A percentile compares a stretch with the other conserved stretches of the same genome.
Evolutionary conservation across 345 rosid genomes (phyloP).

Genomic region (Arabidopsis suecica): DNA sequence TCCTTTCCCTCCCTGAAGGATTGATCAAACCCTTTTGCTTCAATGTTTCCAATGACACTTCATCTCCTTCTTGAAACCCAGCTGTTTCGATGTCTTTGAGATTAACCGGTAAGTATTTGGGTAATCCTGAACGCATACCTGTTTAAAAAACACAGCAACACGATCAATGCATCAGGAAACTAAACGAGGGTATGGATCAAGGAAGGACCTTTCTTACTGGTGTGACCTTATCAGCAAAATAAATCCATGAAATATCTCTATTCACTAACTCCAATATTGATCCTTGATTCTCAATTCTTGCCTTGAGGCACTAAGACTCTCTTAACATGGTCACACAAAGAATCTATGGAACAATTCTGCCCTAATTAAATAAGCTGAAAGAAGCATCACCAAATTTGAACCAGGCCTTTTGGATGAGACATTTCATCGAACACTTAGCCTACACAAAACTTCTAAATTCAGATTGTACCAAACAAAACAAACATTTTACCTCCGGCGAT

Average conservation of each 20-base stretch:
- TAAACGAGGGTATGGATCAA: not conserved
- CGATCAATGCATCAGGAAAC: constrained; percentile 20
- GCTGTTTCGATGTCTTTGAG: constrained; percentile 77
- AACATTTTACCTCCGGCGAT: constrained; percentile 82
- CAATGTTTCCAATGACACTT: constrained; percentile 80
- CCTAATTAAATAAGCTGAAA: not conserved
- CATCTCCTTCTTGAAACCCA: constrained; percentile 87
- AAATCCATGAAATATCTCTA: not conserved
- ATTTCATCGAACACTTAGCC: constrained; percentile 39
- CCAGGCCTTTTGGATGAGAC: constrained; percentile 19
- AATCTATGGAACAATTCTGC: not conserved
- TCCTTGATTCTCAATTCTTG: not conserved
- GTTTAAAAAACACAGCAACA: constrained; percentile 19
- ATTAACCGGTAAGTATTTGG: constrained; percentile 81
- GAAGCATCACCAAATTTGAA: not conserved
- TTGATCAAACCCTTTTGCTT: constrained; percentile 81
- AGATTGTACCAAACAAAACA: not conserved
- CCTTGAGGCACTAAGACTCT: too few relatives aligned
- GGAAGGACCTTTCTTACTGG: not conserved
- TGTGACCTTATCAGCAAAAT: not conserved
- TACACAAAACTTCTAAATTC: not conserved
- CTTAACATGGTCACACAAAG: too few relatives aligned
- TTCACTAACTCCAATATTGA: constrained; percentile 3
- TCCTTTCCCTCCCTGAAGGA: constrained; percentile 95
- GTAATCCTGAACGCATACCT: constrained; percentile 94